phyloP scores from a whole-genome alignment of 169 alveolate genomes.

The Amoebophrya sp. region DNA sequence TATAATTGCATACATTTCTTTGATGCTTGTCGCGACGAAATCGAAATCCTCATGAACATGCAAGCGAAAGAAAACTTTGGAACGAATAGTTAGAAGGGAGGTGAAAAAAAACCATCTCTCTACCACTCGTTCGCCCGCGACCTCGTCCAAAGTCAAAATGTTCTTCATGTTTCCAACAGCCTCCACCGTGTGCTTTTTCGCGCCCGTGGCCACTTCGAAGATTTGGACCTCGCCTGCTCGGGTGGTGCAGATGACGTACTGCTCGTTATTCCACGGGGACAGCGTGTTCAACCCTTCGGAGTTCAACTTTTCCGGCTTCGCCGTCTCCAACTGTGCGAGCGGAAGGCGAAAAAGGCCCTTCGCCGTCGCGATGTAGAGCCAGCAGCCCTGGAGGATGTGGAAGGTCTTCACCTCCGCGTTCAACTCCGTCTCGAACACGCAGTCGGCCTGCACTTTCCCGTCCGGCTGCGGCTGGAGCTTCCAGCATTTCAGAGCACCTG shows the following conservation, averaged over 20 bases:
- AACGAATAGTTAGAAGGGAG: too few relatives aligned
- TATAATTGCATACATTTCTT: too few relatives aligned
- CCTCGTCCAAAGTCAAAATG: neutral
- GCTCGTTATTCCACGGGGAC: neutral
- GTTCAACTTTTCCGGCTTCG: neutral
- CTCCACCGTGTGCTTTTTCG: neutral
- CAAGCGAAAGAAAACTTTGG: too few relatives aligned
- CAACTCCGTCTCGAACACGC: neutral
- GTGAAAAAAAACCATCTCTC: too few relatives aligned
- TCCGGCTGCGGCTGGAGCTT: neutral
- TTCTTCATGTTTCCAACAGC: neutral
- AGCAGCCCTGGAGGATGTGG: neutral
- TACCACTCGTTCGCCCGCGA: neutral
- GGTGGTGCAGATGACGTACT: neutral
- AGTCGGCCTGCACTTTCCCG: neutral
- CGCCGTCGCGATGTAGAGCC: neutral
- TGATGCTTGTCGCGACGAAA: too few relatives aligned
- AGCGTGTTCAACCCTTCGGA: neutral
- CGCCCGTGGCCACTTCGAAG: neutral
- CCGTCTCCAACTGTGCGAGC: neutral
- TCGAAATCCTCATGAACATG: too few relatives aligned
- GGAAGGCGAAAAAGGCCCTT: neutral
- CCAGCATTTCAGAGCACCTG: neutral
- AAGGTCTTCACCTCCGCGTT: neutral
- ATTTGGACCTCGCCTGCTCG: neutral